Percentiles rank a stretch among this genome's conserved stretches.
These are phyloP conservation scores for Kwoniella dejecticola DNA, from an alignment of 768 basidiomycete genomes.

Conservation along the genomic window DNA sequence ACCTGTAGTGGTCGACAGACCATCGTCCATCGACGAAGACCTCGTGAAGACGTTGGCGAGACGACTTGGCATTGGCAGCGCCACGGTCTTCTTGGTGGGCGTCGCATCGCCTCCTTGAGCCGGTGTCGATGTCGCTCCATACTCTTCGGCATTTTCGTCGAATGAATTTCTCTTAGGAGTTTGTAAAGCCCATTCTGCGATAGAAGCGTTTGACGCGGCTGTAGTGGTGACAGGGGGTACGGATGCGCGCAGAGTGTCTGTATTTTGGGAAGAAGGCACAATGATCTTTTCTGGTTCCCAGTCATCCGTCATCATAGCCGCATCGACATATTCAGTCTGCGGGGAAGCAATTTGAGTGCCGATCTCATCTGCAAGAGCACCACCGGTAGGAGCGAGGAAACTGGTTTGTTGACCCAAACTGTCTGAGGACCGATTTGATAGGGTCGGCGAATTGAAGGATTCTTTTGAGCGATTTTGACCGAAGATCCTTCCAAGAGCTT, in stretches of 20 bases:
- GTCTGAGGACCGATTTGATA: conserved; percentile 12
- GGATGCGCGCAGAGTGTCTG: conserved; percentile 4
- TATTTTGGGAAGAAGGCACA: background rate
- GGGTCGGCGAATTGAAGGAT: conserved; percentile 8
- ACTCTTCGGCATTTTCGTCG: conserved; percentile 8
- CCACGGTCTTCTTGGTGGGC: conserved; percentile 32
- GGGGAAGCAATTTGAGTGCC: conserved; percentile 27
- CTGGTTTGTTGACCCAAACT: conserved; percentile 17
- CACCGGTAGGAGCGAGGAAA: conserved; percentile 25
- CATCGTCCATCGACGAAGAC: conserved; percentile 31
- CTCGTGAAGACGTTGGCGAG: conserved; percentile 26
- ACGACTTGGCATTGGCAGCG: conserved; percentile 30
- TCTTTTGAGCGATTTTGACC: conserved; percentile 20
- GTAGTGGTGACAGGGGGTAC: conserved; percentile 20
- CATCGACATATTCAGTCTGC: conserved; percentile 26
- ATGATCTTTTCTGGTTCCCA: conserved; percentile 29
- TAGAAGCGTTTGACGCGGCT: conserved; percentile 9
- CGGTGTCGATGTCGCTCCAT: conserved; percentile 16
- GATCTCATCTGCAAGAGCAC: conserved; percentile 48
- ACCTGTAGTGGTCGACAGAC: conserved; percentile 26
- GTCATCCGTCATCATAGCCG: conserved; percentile 40
- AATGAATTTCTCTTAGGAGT: conserved; percentile 27
- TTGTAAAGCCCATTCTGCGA: conserved; percentile 23
- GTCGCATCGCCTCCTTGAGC: conserved; percentile 32
- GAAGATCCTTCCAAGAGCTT: conserved; percentile 17